Evolutionary conservation across 768 basidiomycete genomes (phyloP).

Genomic region (Trametes meyenii): DNA sequence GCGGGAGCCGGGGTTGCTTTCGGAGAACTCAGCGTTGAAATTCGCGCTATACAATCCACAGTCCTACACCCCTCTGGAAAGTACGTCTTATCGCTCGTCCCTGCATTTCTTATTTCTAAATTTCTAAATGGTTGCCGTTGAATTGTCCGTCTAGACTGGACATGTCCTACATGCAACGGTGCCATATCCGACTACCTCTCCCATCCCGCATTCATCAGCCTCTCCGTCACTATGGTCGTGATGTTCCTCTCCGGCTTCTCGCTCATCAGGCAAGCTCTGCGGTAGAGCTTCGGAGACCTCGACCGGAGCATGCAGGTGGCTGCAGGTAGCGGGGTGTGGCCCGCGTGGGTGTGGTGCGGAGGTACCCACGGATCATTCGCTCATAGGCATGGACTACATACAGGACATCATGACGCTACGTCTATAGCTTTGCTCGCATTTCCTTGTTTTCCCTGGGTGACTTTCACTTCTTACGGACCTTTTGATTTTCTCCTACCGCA

Average conservation of each 20-base stretch:
- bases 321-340: neutral
- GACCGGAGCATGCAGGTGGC: neutral
- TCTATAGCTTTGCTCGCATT: slow-evolving; percentile 18
- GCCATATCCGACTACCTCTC: slow-evolving; percentile 39
- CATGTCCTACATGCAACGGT: slow-evolving; percentile 52
- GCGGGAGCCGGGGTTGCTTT: slow-evolving; percentile 63
- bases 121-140: too few species aligned
- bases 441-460: slow-evolving; percentile 5
- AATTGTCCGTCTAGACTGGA: slow-evolving; percentile 49
- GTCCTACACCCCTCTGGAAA: slow-evolving; percentile 64
- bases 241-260: slow-evolving; percentile 69
- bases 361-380: slow-evolving; percentile 21
- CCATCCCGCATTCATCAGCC: slow-evolving; percentile 58
- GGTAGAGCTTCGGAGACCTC: slow-evolving; percentile 17
- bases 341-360: slow-evolving; percentile 6
- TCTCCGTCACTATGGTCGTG: slow-evolving; percentile 60
- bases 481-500: slow-evolving; percentile 3
- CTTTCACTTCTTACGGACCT: slow-evolving; percentile 14
- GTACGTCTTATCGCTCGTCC: slow-evolving; percentile 33
- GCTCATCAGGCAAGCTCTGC: slow-evolving; percentile 46
- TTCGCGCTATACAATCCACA: slow-evolving; percentile 88
- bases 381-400: slow-evolving; percentile 17
- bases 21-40: slow-evolving; percentile 65
- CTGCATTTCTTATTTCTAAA: too few species aligned
- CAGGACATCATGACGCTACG: slow-evolving; percentile 23